Evolutionary conservation across 75 land plant species (phyloP), one percentile per base, ranked within the genome.

Genomic region (Isoetes taiwanensis): DNA sequence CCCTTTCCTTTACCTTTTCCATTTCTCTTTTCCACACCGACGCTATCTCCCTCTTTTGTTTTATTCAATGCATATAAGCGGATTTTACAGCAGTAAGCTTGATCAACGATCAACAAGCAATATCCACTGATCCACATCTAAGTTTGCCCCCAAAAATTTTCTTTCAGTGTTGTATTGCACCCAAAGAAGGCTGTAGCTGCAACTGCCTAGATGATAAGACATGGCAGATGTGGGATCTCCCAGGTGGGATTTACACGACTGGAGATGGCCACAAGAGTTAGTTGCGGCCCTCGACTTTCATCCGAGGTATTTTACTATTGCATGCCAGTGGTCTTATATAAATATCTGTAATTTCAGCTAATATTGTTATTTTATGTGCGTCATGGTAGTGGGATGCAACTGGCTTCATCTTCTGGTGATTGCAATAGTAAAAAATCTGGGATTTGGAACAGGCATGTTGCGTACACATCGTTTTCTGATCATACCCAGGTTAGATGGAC

Each of bases 141-240:
- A n/a, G n/a, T n/a, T n/a, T n/a, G n/a, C n/a, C n/a, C n/a, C n/a
- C n/a, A n/a, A n/a, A n/a, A n/a, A n/a, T n/a, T 3, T 54, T 4
- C 50, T 4, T 61, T 64, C 66, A 70, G 72, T 50, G 65, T 70
- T 30, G 58, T 56, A 24, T 32, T 70, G 16, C 72, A 70, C 28
- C 72, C 72, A 46, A 63, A 63, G 26, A 70, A 70, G 39, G 66
- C 72, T 25, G 72, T 70, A 1, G 72, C 60, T 10, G 67, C 58
- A 10, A 70, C 72, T 57, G 72, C 72, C 32, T 70, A 50, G 72
- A 70, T 58, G 72, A 70, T 70, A 34, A 34, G 19, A 70, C 66
- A 3, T 70, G 72, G 72, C 68, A 64, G 34, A 70, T 70, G 72
- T 70, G 72, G 72, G 72, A 66, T 32, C 61, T 70, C 57, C 72